Base-by-base conservation (phyloP, 2,329 filamentous ascomycete genomes). In the Fusarium lateritium region DNA sequence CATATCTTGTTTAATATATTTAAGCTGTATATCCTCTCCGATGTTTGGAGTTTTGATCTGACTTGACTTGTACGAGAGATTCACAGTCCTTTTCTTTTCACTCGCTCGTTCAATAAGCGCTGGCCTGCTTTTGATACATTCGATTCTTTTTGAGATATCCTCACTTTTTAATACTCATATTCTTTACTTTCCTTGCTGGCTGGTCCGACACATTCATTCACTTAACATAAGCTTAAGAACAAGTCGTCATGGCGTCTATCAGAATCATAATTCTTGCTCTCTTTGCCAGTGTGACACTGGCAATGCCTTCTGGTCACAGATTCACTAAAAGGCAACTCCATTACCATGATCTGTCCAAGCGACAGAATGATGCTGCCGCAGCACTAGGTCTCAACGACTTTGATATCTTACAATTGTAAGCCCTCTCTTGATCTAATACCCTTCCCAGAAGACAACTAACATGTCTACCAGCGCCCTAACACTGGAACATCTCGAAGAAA, bases 401-500 rank as follows among this genome's bases (percentile, higher is more conserved):
- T 28, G 86, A 88, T 65, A 87, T 89, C 68, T 79, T 88, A 44
- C 85, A 89, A 77, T 89, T 89, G 86, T 88, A 79, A 79, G 85
- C 78, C 8, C 4, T 21, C 14, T 21, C 22, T 10, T n/a, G 15
- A 21, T 50, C 17, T 14, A 14, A 14, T 15, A 14, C 15, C 11
- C 24, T 22, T 24, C 9, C 13, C 17, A 21, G 38, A 7, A 24
- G 49, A 7, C 31, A 28, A 53, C 56, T 61, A 45, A 65, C 47
- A 15, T 40, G 14, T 7, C 14, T 21, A n/a, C 2, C 45, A 79
- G 77, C 76, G 91, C 91, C 66, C 82, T 93, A 57, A 93, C 91
- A 7, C 84, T 93, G 45, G 92, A 94, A 80, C 89, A 91, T 80
- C 89, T 94, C 73, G 92, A 94, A 81, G 84, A 89, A 24, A 83